Evolutionary conservation across 2,329 filamentous ascomycete genomes (phyloP), one percentile per base, ranked within the genome.

Genomic region (Pseudomassariella vexata): DNA sequence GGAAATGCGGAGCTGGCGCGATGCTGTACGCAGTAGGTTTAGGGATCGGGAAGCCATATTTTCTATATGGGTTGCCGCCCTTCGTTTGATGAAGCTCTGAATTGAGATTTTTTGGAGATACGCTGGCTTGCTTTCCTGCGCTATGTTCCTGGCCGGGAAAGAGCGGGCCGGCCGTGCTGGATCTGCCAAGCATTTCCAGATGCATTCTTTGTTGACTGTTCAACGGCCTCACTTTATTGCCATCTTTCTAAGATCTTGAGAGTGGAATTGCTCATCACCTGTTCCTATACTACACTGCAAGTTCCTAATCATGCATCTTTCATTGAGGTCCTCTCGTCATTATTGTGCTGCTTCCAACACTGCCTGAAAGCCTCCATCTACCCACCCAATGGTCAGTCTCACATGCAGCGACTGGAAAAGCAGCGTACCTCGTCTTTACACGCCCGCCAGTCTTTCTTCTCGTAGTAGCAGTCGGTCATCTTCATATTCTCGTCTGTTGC

Each of bases 391-490:
- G 16, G 21, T 12, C 18, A 12, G 20, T 14, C 5, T 24, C 10
- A 9, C 15, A 19, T 9, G 22, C 15, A n/a, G 5, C 14, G 11
- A 31, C 19, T 11, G n/a, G 23, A 9, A 16, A 22, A 16, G 30
- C 24, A 35, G 64, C 83, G 66, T 58, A 94, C 90, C 76, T 96
- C 90, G 45, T 79, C 70, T 53, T 84, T 84, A 62, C 92, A 98
- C 36, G 73, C 70, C 47, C 92, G 73, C 90, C 92, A 98, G 56
- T 98, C 92, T 57, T 89, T 95, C 71, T 89, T 95, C 34, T 90
- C 87, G 53, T 78, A 95, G 59, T 94, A 95, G 62, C 92, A 98
- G 57, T 96, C 86, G 21, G 88, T 95, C 79, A 98, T 75, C 52
- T 79, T 89, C 33, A 75, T 66, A 52, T 96, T 95, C 54, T 96